phyloP scores from a whole-genome alignment of 2,329 filamentous ascomycete genomes.

The Colletotrichum simmondsii region DNA sequence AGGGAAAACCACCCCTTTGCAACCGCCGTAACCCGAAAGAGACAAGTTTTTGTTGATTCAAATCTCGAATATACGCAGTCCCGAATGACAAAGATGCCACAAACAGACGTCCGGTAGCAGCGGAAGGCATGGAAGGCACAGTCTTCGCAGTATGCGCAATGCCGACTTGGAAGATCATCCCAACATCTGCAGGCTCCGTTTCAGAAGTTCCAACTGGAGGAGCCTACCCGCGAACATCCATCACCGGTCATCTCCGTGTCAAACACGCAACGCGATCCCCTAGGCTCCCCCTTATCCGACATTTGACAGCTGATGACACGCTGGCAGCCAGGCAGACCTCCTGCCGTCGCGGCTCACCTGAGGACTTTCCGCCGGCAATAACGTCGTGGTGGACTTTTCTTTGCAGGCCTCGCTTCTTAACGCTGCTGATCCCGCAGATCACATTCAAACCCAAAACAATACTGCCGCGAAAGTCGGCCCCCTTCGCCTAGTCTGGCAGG shows the following conservation, averaged over 20 bases:
- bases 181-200: slow-evolving; percentile 29
- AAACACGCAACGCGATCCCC: slow-evolving; percentile 19
- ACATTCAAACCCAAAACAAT: slow-evolving; percentile 30
- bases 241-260: slow-evolving; percentile 33
- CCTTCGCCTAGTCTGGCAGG: slow-evolving; percentile 19
- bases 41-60: neutral
- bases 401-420: slow-evolving; percentile 5
- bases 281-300: slow-evolving; percentile 11
- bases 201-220: slow-evolving; percentile 28
- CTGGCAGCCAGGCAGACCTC: neutral
- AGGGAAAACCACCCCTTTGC: neutral
- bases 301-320: slow-evolving; percentile 19
- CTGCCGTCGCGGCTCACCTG: slow-evolving; percentile 1
- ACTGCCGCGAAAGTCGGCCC: slow-evolving; percentile 19
- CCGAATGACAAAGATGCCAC: slow-evolving; percentile 12
- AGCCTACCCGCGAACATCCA: slow-evolving; percentile 10
- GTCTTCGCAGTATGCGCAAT: neutral
- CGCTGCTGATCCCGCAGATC: slow-evolving; percentile 33
- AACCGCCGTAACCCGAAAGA: slow-evolving; percentile 10
- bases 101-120: slow-evolving; percentile 13
- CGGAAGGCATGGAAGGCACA: neutral
- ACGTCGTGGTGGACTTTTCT: neutral
- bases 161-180: slow-evolving; percentile 12
- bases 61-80: slow-evolving; percentile 1
- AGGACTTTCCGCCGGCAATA: slow-evolving; percentile 5